phyloP scores from a whole-genome alignment of 768 basidiomycete genomes.

The Leccinum obscurum region DNA sequence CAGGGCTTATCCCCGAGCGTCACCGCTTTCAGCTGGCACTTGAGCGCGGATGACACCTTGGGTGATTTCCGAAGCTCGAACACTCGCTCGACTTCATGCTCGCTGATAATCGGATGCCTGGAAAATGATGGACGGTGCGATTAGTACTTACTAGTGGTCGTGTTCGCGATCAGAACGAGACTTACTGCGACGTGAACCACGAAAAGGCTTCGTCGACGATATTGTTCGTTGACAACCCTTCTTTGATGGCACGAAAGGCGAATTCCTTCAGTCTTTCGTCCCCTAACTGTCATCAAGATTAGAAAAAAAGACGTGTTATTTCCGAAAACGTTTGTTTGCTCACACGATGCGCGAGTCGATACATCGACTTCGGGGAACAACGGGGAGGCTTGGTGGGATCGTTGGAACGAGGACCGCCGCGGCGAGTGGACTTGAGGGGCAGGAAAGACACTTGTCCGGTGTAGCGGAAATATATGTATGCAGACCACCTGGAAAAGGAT shows the following conservation, averaged over 20 bases:
- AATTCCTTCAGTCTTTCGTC: constrained; percentile 28
- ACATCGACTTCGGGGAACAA: constrained; percentile 42
- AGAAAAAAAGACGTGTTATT: neutral
- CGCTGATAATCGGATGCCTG: constrained; percentile 17
- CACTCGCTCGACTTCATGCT: constrained; percentile 22
- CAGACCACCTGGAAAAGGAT: constrained; percentile 20
- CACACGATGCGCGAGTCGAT: constrained; percentile 33
- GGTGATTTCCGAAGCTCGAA: constrained; percentile 22
- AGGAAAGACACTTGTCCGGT: constrained; percentile 30
- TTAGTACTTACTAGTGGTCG: neutral
- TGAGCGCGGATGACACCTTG: constrained; percentile 25
- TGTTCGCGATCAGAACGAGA: neutral
- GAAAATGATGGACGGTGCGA: constrained; percentile 1
- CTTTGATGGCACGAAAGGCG: constrained; percentile 26
- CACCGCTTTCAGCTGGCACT: constrained; percentile 22
- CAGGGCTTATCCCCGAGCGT: constrained; percentile 29
- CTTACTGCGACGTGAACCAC: constrained; percentile 33
- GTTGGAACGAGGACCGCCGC: neutral
- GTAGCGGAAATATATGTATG: constrained; percentile 33
- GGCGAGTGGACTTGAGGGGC: constrained; percentile 23
- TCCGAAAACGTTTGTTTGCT: neutral
- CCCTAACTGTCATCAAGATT: constrained; percentile 19
- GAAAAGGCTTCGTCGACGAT: constrained; percentile 32
- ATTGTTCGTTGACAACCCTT: constrained; percentile 26
- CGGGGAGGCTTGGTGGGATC: neutral